Evolutionary conservation across 768 basidiomycete species (phyloP).

Genomic region (Suillus placidus): DNA sequence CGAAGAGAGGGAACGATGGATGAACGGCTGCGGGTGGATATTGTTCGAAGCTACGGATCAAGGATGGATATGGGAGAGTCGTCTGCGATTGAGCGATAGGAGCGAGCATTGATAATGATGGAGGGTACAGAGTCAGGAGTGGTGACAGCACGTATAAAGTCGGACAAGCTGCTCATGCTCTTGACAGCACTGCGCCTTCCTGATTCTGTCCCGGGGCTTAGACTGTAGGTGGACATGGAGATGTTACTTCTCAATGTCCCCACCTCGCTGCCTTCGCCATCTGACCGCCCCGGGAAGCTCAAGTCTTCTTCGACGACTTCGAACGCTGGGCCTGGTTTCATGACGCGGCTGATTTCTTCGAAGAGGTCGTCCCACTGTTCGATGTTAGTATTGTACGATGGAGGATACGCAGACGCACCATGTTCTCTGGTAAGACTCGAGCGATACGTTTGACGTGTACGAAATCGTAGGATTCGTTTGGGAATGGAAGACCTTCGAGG

Average conservation of each 20-base stretch:
- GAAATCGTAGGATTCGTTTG: slow-evolving; percentile 73
- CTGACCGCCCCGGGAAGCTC: slow-evolving; percentile 61
- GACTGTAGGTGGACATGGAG: not conserved
- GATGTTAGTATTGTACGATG: not conserved
- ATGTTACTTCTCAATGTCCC: slow-evolving; percentile 2
- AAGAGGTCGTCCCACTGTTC: slow-evolving; percentile 66
- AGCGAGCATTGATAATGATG: too few species aligned
- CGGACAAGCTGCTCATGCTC: not conserved
- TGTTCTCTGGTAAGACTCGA: slow-evolving; percentile 67
- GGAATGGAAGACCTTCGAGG: slow-evolving; percentile 70
- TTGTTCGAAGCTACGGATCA: not conserved
- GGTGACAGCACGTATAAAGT: not conserved
- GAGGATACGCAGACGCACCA: slow-evolving; percentile 41
- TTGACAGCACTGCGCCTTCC: not conserved
- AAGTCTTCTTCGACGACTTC: slow-evolving; percentile 81
- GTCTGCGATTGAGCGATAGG: slow-evolving; percentile 11
- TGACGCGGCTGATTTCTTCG: slow-evolving; percentile 70
- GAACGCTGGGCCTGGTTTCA: slow-evolving; percentile 75
- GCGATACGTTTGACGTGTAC: slow-evolving; percentile 66
- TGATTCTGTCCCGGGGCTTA: not conserved
- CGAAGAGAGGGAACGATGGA: not conserved
- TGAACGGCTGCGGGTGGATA: not conserved
- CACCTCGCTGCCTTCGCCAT: slow-evolving; percentile 1
- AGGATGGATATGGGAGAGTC: slow-evolving; percentile 14
- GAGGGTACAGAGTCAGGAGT: not conserved